A percentile compares a stretch with the other conserved stretches of the same genome.
Evolutionary conservation across 2,329 filamentous ascomycete species (phyloP).

Genomic region (Penicillium frequentans): DNA sequence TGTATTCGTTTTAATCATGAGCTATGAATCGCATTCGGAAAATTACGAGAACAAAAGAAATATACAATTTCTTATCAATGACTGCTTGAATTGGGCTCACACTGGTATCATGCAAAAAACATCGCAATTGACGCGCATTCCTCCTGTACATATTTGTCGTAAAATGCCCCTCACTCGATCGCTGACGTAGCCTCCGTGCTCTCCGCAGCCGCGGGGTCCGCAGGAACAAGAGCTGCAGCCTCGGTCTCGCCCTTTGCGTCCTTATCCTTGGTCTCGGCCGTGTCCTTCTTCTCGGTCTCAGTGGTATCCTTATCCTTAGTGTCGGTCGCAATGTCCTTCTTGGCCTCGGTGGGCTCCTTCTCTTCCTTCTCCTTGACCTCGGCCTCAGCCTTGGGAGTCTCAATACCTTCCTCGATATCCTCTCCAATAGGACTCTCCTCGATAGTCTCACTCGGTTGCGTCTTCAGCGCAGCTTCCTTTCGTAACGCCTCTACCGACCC

Average conservation of each 20-base stretch:
- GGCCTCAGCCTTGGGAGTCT: constrained; percentile 2
- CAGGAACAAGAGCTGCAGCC: neutral
- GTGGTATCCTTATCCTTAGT: neutral
- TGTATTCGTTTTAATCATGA: constrained; percentile 22
- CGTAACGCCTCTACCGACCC: constrained; percentile 30
- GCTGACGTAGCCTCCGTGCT: constrained; percentile 16
- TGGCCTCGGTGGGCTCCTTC: neutral
- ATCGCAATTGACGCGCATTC: constrained; percentile 7
- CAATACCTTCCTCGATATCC: neutral
- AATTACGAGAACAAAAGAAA: neutral
- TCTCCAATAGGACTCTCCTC: constrained; percentile 18
- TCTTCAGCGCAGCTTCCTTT: constrained; percentile 27
- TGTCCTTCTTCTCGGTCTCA: neutral
- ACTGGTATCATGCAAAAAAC: constrained; percentile 15
- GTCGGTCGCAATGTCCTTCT: neutral
- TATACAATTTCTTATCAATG: neutral
- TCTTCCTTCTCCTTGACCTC: neutral
- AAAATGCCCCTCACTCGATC: constrained; percentile 19
- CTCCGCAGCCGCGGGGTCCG: constrained; percentile 21
- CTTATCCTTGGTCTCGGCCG: neutral
- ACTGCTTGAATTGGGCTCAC: neutral
- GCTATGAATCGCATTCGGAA: constrained; percentile 19
- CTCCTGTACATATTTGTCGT: constrained; percentile 17
- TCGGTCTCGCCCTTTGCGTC: constrained; percentile 5
- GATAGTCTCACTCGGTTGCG: constrained; percentile 22